Conservation (phyloP, 2,329 filamentous ascomycete genomes). For the Fusarium sarcochroum region DNA sequence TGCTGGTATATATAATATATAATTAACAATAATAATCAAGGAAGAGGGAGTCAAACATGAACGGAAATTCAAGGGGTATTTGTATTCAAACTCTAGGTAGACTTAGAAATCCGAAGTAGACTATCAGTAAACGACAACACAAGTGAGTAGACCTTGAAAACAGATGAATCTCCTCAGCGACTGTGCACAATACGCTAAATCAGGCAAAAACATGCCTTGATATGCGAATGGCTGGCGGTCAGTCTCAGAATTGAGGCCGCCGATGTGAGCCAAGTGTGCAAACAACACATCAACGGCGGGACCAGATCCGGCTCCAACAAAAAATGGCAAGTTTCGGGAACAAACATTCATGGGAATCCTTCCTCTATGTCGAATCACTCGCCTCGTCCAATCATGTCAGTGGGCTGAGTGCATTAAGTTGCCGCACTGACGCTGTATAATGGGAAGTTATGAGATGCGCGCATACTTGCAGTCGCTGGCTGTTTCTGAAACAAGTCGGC, state of each 20-base stretch:
- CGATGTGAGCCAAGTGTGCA: no score
- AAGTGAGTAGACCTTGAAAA: neutral
- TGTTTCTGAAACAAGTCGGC: neutral
- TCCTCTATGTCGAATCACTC: neutral
- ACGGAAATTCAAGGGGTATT: conserved; percentile 1
- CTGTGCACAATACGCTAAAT: neutral
- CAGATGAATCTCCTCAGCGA: neutral
- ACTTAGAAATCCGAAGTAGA: neutral
- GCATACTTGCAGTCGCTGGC: neutral
- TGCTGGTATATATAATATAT: no score
- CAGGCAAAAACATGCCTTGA: neutral
- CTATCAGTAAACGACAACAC: neutral
- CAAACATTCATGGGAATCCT: neutral
- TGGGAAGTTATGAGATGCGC: neutral
- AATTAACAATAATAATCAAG: no score
- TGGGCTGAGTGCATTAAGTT: neutral
- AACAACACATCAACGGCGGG: neutral
- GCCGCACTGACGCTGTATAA: no score
- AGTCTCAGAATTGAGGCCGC: neutral
- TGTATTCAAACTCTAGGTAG: conserved; percentile 12
- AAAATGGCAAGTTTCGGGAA: neutral
- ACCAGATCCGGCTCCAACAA: neutral
- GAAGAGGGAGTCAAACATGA: neutral
- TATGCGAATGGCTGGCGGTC: neutral
- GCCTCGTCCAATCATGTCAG: neutral